Conservation (phyloP, 2,329 filamentous ascomycete genomes). For the Fusarium humuli region DNA sequence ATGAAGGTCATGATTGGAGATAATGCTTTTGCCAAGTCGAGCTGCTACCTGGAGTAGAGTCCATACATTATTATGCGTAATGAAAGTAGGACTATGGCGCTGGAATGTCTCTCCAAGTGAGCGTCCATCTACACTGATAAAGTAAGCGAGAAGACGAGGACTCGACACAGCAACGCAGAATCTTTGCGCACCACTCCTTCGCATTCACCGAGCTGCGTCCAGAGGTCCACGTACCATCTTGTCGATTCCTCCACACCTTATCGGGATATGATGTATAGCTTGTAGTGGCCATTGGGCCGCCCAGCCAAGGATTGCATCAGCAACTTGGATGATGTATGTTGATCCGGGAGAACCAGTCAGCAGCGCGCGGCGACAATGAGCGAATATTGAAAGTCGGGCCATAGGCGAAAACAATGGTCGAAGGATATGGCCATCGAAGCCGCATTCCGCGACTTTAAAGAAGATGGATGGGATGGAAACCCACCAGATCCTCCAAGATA, state of each 20-base stretch:
- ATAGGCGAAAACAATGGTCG: no score
- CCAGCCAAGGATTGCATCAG: not conserved
- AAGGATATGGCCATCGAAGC: no score
- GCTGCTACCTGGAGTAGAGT: not conserved
- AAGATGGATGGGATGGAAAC: no score
- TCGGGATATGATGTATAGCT: no score
- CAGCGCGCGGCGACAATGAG: not conserved
- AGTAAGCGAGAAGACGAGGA: not conserved
- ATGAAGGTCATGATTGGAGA: no score
- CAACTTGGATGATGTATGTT: not conserved
- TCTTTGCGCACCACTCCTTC: fast-evolving
- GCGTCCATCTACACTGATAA: fast-evolving
- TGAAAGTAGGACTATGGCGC: not conserved
- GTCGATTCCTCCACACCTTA: not conserved
- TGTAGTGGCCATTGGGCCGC: no score
- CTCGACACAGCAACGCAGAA: not conserved
- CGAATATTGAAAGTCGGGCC: not conserved
- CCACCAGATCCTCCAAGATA: no score
- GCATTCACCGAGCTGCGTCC: not conserved
- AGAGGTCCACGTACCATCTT: not conserved
- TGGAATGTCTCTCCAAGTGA: not conserved
- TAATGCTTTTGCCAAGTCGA: no score
- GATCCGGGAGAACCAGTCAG: not conserved
- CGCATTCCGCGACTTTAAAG: no score
- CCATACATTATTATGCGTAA: not conserved